Conservation (phyloP, 306 rosid species). For the Chamaecrista fasciculata region DNA sequence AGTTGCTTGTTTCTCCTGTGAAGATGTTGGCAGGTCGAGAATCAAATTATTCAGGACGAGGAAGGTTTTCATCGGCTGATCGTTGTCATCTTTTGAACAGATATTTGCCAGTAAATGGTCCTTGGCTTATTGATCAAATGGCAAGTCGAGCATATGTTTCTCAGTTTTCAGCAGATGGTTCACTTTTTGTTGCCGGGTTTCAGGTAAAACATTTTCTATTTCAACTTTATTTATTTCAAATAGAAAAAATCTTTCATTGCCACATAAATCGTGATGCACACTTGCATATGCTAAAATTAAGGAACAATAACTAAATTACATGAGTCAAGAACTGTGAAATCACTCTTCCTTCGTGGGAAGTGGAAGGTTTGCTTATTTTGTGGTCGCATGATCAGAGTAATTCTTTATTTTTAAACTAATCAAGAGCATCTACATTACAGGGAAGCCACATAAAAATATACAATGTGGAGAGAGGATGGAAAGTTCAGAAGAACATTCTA, state of each 20-base stretch:
- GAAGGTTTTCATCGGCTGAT: slow-evolving; percentile 88
- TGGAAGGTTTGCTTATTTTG: background rate
- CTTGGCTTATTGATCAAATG: slow-evolving; percentile 73
- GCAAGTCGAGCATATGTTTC: slow-evolving; percentile 80
- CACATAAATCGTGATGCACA: no score
- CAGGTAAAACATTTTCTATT: slow-evolving; percentile 54
- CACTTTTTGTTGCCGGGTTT: slow-evolving; percentile 82
- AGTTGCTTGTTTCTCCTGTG: slow-evolving; percentile 68
- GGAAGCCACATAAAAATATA: slow-evolving; percentile 77
- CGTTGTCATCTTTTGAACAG: slow-evolving; percentile 82
- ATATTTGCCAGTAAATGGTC: slow-evolving; percentile 90
- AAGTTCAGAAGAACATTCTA: slow-evolving; percentile 76
- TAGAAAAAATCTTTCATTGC: background rate
- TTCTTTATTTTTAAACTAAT: slow-evolving; percentile 5
- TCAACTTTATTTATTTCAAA: background rate
- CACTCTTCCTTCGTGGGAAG: background rate
- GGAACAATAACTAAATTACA: background rate
- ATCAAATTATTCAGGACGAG: slow-evolving; percentile 73
- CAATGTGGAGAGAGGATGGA: slow-evolving; percentile 82
- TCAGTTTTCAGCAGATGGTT: slow-evolving; percentile 94
- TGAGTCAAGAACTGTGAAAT: background rate
- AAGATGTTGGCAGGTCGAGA: slow-evolving; percentile 96
- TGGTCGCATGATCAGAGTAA: background rate
- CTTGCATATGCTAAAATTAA: background rate
- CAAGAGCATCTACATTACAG: slow-evolving; percentile 38